Percentiles rank a stretch among this genome's conserved stretches.
Evolutionary conservation across 331 rosid genomes (phyloP).

Genomic region (Malus hybrid): DNA sequence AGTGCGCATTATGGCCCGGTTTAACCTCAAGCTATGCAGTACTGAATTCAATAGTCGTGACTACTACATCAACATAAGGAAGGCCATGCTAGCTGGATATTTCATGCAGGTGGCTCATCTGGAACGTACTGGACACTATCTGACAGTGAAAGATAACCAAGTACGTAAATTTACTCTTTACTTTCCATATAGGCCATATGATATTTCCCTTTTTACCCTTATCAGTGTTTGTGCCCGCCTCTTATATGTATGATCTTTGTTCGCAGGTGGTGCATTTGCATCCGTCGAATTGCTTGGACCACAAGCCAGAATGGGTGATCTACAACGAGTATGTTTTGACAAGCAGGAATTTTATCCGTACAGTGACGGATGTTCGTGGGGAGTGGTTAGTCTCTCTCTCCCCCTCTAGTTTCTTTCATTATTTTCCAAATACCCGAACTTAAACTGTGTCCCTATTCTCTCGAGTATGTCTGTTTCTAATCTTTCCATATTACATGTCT

Average conservation of each 20-base stretch:
- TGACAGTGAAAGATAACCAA: constrained; percentile 97
- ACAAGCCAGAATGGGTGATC: constrained; percentile 98
- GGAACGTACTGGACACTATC: constrained; percentile 92
- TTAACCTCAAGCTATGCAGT: constrained; percentile 88
- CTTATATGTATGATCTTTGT: background rate
- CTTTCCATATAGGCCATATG: background rate
- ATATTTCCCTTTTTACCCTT: background rate
- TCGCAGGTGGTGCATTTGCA: constrained; percentile 87
- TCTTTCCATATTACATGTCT: background rate
- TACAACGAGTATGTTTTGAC: constrained; percentile 90
- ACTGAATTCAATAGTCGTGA: constrained; percentile 96
- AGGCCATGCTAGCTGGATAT: constrained; percentile 96
- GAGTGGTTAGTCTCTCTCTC: constrained; percentile 67
- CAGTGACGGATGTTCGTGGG: constrained; percentile 89
- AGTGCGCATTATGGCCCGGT: constrained; percentile 88
- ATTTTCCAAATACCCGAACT: background rate
- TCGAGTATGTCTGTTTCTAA: background rate
- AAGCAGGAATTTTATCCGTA: constrained; percentile 88
- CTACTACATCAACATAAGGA: constrained; percentile 87
- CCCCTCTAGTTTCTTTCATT: background rate
- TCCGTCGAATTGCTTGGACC: constrained; percentile 97
- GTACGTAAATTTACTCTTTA: constrained; percentile 22
- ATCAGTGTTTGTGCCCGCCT: background rate
- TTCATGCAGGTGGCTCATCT: constrained; percentile 99
- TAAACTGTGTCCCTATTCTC: background rate